These are phyloP conservation scores for Rhododendron simsii DNA, from an alignment of 148 eudicot genomes.

Conservation along the genomic window DNA sequence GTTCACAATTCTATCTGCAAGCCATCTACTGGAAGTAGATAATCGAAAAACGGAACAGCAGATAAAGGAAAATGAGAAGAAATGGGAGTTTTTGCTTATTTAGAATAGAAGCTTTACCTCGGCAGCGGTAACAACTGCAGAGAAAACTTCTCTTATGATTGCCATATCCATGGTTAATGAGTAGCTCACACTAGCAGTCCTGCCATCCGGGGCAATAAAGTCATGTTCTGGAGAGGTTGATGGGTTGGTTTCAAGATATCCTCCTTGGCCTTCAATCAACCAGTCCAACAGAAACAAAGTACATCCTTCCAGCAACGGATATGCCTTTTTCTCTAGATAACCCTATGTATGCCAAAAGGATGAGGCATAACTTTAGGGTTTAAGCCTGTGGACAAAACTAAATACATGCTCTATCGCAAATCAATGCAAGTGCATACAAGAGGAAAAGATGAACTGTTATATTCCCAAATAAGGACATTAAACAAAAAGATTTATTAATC, in stretches of 20 bases:
- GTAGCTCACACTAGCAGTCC: slow-evolving; percentile 80
- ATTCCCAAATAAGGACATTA: background rate
- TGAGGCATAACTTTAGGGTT: background rate
- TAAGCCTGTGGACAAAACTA: background rate
- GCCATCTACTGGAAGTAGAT: background rate
- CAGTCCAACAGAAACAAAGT: slow-evolving; percentile 73
- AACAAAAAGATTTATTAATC: background rate
- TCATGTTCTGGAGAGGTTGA: slow-evolving; percentile 94
- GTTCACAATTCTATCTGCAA: slow-evolving; percentile 4
- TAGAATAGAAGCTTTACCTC: slow-evolving; percentile 23
- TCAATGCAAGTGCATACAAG: background rate
- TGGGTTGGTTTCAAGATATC: slow-evolving; percentile 76
- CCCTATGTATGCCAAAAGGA: slow-evolving; percentile 14
- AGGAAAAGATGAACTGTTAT: background rate
- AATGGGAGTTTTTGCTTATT: background rate
- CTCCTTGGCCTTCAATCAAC: slow-evolving; percentile 67
- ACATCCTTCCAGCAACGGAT: slow-evolving; percentile 72
- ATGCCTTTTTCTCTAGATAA: slow-evolving; percentile 57
- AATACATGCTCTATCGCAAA: background rate
- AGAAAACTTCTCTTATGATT: slow-evolving; percentile 70
- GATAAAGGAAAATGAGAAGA: background rate
- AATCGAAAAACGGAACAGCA: background rate
- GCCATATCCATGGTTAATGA: slow-evolving; percentile 90
- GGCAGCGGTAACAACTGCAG: slow-evolving; percentile 59
- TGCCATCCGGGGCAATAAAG: slow-evolving; percentile 74